Evolutionary conservation across 2,329 filamentous ascomycete genomes (phyloP), one percentile per base, ranked within the genome.

Genomic region (Aspergillus quadricinctus): DNA sequence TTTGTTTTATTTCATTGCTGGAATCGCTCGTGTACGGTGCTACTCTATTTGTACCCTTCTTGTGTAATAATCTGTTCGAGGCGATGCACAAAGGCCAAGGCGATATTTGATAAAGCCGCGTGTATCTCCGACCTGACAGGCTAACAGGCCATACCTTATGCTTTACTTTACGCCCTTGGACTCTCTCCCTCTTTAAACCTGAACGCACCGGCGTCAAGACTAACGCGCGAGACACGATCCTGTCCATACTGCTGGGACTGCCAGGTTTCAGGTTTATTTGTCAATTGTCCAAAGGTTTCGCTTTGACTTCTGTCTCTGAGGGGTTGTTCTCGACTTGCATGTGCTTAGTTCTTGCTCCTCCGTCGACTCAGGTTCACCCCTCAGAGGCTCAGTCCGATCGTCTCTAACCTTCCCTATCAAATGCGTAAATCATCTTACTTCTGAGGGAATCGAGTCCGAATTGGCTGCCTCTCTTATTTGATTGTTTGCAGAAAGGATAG

Each of bases 151-250:
- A 31, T 27, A 10, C 23, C 25, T n/a, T 25, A 25, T 14, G 21
- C 21, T 52, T 46, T n/a, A 25, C 49, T 62, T 54, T 64, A 61
- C 54, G 43, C 58, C 53, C 58, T 55, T 49, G 53, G 46, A 29
- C 55, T 27, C 43, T 21, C 49, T 21, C 43, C 27, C 49, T 21
- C 48, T 48, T 55, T 57, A 57, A 56, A 57, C 56, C 49, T 53
- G 54, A 53, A 61, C 48, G 58, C 56, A 57, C 54, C 52, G 54
- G 61, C 55, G 58, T 35, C 37, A 29, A 45, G 61, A 57, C 65
- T 64, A 68, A 64, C 50, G 63, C 62, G 63, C 61, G 64, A 67
- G 64, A 67, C 63, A 68, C 62, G 61, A 62, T 58, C 65, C 61
- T 59, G 62, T 66, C 67, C 67, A 61, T 50, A 49, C 60, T 66